A percentile compares a stretch with the other conserved stretches of the same genome.
Conservation (phyloP, 352 stramenopile species). For the Aphanomyces astaci region DNA sequence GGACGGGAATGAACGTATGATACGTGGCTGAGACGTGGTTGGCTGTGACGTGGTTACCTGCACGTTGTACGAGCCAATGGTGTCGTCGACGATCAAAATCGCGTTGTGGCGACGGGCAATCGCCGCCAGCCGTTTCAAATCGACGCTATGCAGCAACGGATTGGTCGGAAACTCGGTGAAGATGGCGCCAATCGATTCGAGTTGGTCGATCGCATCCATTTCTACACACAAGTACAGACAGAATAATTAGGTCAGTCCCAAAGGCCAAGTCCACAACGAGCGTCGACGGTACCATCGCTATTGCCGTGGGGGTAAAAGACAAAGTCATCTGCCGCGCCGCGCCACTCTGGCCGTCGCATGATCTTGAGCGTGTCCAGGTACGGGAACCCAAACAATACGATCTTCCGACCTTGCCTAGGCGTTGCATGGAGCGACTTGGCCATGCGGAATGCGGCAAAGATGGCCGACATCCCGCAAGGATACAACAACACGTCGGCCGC, state of each 20-base stretch:
- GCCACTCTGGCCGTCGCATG: conserved; percentile 76
- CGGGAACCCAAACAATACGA: conserved; percentile 87
- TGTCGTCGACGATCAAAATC: conserved; percentile 86
- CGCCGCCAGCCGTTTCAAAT: conserved; percentile 71
- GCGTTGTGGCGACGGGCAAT: conserved; percentile 83
- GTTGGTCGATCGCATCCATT: conserved; percentile 52
- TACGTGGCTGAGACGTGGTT: too few relatives aligned
- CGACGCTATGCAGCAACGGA: conserved; percentile 78
- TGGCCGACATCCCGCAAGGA: conserved; percentile 82
- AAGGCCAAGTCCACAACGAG: too few relatives aligned
- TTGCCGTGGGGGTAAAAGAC: conserved; percentile 85
- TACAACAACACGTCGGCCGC: conserved; percentile 58
- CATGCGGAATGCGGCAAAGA: conserved; percentile 76
- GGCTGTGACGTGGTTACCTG: too few relatives aligned
- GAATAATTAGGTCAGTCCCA: too few relatives aligned
- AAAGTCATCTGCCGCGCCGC: conserved; percentile 57
- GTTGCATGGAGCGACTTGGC: conserved; percentile 34
- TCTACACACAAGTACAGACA: conserved; percentile 7
- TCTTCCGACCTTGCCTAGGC: conserved; percentile 11
- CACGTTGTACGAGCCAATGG: conserved; percentile 86
- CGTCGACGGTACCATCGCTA: conserved; percentile 33
- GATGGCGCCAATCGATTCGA: conserved; percentile 77
- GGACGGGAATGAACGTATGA: too few relatives aligned
- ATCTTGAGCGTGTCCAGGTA: conserved; percentile 94
- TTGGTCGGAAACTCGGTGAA: conserved; percentile 93